These are phyloP conservation scores for Solanum appendiculatum DNA, from an alignment of 257 asterid species.

Conservation along the genomic window DNA sequence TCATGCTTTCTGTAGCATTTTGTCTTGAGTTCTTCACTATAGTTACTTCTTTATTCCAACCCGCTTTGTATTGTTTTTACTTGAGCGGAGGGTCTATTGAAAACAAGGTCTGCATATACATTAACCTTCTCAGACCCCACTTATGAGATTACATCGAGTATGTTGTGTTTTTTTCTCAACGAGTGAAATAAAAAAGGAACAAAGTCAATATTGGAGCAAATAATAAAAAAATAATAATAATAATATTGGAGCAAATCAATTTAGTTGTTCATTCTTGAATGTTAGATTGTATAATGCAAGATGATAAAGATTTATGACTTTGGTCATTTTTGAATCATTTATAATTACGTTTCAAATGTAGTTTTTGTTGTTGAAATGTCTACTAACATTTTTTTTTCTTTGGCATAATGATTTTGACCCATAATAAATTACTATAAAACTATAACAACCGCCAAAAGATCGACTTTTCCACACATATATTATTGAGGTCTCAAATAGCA, in stretches of 20 bases:
- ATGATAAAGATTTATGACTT: neutral
- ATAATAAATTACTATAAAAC: neutral
- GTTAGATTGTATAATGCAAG: neutral
- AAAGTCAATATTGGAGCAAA: neutral
- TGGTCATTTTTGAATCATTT: neutral
- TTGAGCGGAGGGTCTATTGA: rapidly evolving
- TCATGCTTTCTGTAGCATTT: neutral
- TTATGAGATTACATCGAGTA: neutral
- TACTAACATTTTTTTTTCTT: neutral
- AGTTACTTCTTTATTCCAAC: neutral
- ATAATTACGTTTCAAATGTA: neutral
- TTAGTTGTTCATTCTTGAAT: neutral
- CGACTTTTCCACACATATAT: neutral
- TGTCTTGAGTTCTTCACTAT: neutral
- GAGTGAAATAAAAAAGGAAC: neutral
- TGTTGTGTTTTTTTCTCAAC: neutral
- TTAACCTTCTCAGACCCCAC: rapidly evolving
- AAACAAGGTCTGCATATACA: neutral
- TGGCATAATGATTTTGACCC: neutral
- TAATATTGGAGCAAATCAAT: neutral
- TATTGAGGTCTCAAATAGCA: neutral
- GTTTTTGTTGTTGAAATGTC: neutral
- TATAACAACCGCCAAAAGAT: neutral
- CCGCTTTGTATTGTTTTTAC: neutral
- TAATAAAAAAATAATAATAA: too few relatives aligned